Evolutionary conservation across 73 alveolate species (phyloP).

Genomic region (Paramecium tetraurelia): DNA sequence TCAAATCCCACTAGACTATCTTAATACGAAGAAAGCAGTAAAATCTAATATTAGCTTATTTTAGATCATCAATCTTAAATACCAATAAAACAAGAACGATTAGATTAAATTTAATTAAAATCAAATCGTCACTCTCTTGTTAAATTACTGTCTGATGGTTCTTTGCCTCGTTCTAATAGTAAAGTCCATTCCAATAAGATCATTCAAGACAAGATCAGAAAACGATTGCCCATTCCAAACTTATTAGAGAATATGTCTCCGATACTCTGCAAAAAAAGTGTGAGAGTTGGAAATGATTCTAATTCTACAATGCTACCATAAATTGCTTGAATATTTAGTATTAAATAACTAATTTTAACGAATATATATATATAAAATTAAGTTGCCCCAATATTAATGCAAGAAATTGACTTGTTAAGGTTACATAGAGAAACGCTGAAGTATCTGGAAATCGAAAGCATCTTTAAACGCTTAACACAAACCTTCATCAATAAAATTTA

Average conservation of each 20-base stretch:
- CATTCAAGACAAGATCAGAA: background rate
- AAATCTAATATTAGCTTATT: background rate
- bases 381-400: background rate
- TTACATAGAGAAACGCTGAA: constrained; percentile 20
- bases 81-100: background rate
- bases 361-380: background rate
- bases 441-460: background rate
- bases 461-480: background rate
- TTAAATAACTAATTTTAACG: constrained; percentile 4
- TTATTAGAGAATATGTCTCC: background rate
- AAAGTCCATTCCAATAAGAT: background rate
- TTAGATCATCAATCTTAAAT: background rate
- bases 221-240: background rate
- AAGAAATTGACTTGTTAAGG: constrained; percentile 15
- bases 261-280: background rate
- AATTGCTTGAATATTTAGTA: background rate
- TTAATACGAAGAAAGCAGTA: constrained; percentile 1
- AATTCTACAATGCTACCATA: background rate
- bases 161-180: background rate
- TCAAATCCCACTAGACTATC: constrained; percentile 29
- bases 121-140: background rate
- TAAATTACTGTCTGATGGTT: background rate
- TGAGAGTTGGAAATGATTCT: background rate
- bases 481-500: background rate
- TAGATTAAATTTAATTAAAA: background rate